Evolutionary conservation across 805 yeast genomes (phyloP).

Genomic region (Maudiozyma bulderi): DNA sequence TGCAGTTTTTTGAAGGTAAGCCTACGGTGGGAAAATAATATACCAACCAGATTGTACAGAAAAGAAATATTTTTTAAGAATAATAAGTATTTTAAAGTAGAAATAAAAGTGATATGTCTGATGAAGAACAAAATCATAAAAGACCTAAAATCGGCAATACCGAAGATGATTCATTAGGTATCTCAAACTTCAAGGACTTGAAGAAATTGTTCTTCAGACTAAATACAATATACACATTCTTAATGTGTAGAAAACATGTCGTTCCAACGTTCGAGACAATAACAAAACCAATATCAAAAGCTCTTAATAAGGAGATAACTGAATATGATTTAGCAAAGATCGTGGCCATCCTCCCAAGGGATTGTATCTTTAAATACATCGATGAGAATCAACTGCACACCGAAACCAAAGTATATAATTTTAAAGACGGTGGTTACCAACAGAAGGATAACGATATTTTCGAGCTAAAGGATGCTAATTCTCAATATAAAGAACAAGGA

Average conservation of each 20-base stretch:
- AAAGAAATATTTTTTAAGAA: too few species aligned
- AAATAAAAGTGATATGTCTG: not conserved
- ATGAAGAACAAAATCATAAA: not conserved
- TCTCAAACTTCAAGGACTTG: conserved; percentile 30
- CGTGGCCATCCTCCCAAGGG: conserved; percentile 53
- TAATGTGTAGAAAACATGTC: conserved; percentile 51
- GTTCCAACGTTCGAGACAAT: conserved; percentile 47
- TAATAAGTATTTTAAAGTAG: too few species aligned
- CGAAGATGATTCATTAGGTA: not conserved
- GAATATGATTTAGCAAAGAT: conserved; percentile 56
- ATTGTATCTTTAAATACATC: conserved; percentile 61
- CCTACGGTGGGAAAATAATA: too few species aligned
- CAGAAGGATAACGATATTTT: conserved; percentile 48
- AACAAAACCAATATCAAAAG: conserved; percentile 42
- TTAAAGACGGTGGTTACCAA: conserved; percentile 39
- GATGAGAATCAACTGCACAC: conserved; percentile 59
- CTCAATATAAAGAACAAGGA: conserved; percentile 24
- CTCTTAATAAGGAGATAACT: conserved; percentile 36
- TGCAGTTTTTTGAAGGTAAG: too few species aligned
- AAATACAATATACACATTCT: conserved; percentile 53
- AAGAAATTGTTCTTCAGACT: conserved; percentile 41
- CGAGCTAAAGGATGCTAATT: conserved; percentile 34
- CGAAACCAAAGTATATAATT: conserved; percentile 31
- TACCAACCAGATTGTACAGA: too few species aligned
- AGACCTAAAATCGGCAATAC: not conserved